Evolutionary conservation across 768 basidiomycete species (phyloP).

Genomic region (Amanita pallidorosea): DNA sequence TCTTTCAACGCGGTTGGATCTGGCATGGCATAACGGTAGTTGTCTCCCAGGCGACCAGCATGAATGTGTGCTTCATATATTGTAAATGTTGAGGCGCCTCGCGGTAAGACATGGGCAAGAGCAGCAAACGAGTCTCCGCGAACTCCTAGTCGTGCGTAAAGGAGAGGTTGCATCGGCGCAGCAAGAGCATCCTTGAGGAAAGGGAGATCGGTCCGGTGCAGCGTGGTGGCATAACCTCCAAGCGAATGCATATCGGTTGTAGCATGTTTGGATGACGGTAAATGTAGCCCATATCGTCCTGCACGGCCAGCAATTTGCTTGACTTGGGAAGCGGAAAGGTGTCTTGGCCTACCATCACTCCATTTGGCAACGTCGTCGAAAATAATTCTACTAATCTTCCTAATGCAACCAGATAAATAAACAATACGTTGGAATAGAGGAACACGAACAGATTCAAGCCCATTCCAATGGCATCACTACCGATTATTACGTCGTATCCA

Average conservation of each 20-base stretch:
- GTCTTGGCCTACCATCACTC: conserved; percentile 32
- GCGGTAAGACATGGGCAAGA: conserved; percentile 30
- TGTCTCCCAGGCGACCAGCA: conserved; percentile 31
- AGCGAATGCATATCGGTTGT: conserved; percentile 23
- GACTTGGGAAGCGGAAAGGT: conserved; percentile 62
- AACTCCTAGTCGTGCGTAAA: conserved; percentile 36
- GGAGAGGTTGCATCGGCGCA: conserved; percentile 37
- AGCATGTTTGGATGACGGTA: conserved; percentile 7
- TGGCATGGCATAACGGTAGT: conserved; percentile 25
- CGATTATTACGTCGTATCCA: conserved; percentile 84
- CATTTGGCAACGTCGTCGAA: conserved; percentile 65
- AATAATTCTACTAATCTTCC: conserved; percentile 85
- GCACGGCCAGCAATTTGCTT: conserved; percentile 96
- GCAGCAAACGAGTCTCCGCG: conserved; percentile 7
- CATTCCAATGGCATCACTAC: conserved; percentile 95
- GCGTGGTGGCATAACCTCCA: conserved; percentile 61
- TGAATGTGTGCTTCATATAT: conserved; percentile 40
- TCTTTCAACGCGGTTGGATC: conserved; percentile 7
- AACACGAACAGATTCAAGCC: conserved; percentile 81
- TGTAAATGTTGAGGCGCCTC: conserved; percentile 23
- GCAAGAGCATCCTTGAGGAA: conserved; percentile 46
- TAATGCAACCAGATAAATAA: conserved; percentile 18
- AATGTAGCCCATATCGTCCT: conserved; percentile 73
- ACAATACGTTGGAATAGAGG: conserved; percentile 7
- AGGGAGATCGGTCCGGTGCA: conserved; percentile 52